A percentile compares a stretch with the other conserved stretches of the same genome.
Evolutionary conservation across 768 basidiomycete genomes (phyloP).

Genomic region (Trametes elegans): DNA sequence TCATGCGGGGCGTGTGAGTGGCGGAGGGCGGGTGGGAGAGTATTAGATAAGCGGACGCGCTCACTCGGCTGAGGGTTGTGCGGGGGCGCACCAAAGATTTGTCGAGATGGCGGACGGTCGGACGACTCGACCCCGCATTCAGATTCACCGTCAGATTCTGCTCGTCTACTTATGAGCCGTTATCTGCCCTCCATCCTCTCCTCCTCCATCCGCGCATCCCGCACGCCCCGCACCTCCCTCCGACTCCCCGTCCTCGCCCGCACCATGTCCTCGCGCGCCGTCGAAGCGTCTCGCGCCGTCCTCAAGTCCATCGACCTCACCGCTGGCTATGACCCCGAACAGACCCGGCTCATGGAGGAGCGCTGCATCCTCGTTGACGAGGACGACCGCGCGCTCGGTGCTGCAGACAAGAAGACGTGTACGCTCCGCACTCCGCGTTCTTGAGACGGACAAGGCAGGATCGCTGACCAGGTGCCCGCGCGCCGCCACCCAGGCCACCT

Average conservation of each 20-base stretch:
- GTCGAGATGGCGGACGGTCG: conserved; percentile 16
- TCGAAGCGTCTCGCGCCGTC: conserved; percentile 57
- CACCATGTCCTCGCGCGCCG: conserved; percentile 51
- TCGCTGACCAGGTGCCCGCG: not conserved
- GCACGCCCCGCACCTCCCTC: conserved; percentile 9
- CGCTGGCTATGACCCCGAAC: conserved; percentile 80
- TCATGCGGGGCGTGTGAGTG: too few species aligned
- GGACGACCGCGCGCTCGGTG: conserved; percentile 79
- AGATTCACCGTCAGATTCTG: too few species aligned
- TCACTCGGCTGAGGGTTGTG: not conserved
- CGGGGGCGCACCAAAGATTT: conserved; percentile 1
- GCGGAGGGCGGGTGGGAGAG: too few species aligned
- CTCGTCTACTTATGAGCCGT: conserved; percentile 16
- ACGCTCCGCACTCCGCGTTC: conserved; percentile 30
- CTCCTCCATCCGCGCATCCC: conserved; percentile 36
- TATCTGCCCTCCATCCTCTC: conserved; percentile 15
- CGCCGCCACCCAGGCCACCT: conserved; percentile 91
- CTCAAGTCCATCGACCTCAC: conserved; percentile 77
- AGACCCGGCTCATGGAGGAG: conserved; percentile 95
- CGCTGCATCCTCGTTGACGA: conserved; percentile 90
- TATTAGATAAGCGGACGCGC: too few species aligned
- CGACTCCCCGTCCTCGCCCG: conserved; percentile 8
- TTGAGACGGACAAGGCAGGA: not conserved
- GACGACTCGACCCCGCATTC: conserved; percentile 12
- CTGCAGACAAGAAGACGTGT: conserved; percentile 97